Evolutionary conservation across 352 stramenopile species (phyloP), one percentile per base, ranked within the genome.

Genomic region (Globisporangium apiculatum): DNA sequence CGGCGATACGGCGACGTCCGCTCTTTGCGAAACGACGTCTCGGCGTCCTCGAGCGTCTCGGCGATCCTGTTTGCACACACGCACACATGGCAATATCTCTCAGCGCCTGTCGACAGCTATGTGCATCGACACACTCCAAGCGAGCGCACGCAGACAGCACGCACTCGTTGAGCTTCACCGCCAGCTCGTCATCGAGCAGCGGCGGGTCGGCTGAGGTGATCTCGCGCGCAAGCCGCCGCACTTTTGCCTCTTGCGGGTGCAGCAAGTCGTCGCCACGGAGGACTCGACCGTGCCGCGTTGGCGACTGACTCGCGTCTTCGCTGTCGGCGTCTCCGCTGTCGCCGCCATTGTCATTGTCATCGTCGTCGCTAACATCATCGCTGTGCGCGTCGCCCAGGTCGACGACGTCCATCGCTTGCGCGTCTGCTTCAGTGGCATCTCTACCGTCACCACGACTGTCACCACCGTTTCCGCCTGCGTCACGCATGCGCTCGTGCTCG

Each of bases 1-100:
- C 84, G 78, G 9, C 82, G 70, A 48, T 89, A 90, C 8, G 80
- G 81, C 3, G 80, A 70, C 48, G 77, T 83, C 37, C 76, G 72
- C 48, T 90, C 83, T 56, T 90, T 90, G 12, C 81, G 77, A 57
- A 94, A 94, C 41, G 68, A 67, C 0, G 76, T 77, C 60, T 94
- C 84, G 5, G 79, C 82, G 48, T 94, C 79, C 45, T 94, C 84
- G 3, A 94, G 69, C 35, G 67, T 75, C 60, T 94, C 80, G 0
- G 84, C 83, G 37, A 92, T 86, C 54, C 84, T 92, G 35, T 18
- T 4, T 40, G 11, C 5, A 24, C 7, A n/a, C 24, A 53, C 11
- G 17, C 18, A 46, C 11, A 43, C 40, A 43, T 8, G 40, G 1
- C 40, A 43, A 8, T 31, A 31, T 31, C 24, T 31, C 24, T 31